Base-by-base conservation (phyloP, 2,329 filamentous ascomycete species). In the Drechslera avenae region DNA sequence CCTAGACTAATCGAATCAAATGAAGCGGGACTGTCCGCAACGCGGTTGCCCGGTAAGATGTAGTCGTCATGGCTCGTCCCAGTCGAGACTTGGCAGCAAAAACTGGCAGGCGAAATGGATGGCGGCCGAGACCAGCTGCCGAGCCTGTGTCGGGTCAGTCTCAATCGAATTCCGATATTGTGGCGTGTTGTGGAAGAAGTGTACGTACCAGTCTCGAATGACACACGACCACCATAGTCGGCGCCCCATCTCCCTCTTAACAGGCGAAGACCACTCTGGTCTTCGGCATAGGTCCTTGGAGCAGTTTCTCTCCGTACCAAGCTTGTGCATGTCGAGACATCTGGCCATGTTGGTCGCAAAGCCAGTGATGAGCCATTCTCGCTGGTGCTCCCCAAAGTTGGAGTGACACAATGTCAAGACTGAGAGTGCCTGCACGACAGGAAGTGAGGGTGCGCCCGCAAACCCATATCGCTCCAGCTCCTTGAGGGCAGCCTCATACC, bases 201-300 rank as follows among this genome's bases (percentile, higher is more conserved):
- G n/a, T 18, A 49, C 40, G 32, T 34, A 56, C 49, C 52, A 56
- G 19, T 56, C 52, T 13, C 49, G 21, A 16, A 56, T 56, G 16
- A 56, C 52, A 23, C 52, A 56, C n/a, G 52, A 30, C 52, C 52
- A 56, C 52, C 52, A 56, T 5, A 56, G 28, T 19, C 52, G 49
- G 32, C 52, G 49, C 0, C 52, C 52, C 19, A 56, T 21, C 14
- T 56, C 52, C 1, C 52, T 34, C 28, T 49, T 36, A 12, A 45
- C 21, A 13, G 39, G 36, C 1, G 49, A 39, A 5, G 49, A 52
- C 52, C 52, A 56, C 26, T 56, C 52, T 26, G 26, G 31, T 32
- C 49, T 56, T 46, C 30, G 41, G 18, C 49, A 47, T 8, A 52
- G 39, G 1, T 52, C 52, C n/a, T 30, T 33, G 16, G 52, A 49